phyloP scores from a whole-genome alignment of 164 flowering plant species.

The Macadamia tetraphylla region DNA sequence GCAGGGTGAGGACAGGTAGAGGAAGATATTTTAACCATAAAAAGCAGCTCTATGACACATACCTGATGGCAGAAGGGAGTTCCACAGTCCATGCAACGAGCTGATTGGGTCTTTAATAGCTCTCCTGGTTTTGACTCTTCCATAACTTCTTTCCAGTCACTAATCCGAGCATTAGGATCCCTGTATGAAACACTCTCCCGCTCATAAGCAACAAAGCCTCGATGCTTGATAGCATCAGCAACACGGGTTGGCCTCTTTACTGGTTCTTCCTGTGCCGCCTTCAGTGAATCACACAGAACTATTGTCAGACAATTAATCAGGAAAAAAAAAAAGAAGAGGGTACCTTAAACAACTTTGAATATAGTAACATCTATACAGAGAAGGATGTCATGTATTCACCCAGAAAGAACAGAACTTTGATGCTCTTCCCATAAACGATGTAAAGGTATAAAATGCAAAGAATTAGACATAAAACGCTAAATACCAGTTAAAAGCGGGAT shows the following conservation, averaged over 20 bases:
- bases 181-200: constrained; percentile 85
- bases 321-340: not conserved
- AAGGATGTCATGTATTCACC: too few relatives aligned
- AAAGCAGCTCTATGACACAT: not conserved
- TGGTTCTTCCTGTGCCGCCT: constrained; percentile 29
- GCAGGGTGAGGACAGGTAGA: not conserved
- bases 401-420: too few relatives aligned
- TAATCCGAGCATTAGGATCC: constrained; percentile 72
- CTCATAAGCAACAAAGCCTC: constrained; percentile 89
- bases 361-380: too few relatives aligned
- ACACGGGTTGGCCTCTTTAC: constrained; percentile 60
- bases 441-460: too few relatives aligned
- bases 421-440: too few relatives aligned
- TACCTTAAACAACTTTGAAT: too few relatives aligned
- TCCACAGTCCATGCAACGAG: constrained; percentile 99
- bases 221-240: constrained; percentile 69
- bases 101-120: constrained; percentile 85
- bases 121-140: constrained; percentile 67
- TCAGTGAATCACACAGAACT: constrained; percentile 21
- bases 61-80: constrained; percentile 99
- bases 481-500: too few relatives aligned
- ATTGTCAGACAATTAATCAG: constrained; percentile 7
- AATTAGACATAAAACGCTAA: too few relatives aligned
- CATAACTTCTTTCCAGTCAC: constrained; percentile 94
- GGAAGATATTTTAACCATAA: not conserved